These are phyloP conservation scores for Pseudocercospora musae DNA, from an alignment of 2,329 filamentous ascomycete genomes.

Conservation along the genomic window DNA sequence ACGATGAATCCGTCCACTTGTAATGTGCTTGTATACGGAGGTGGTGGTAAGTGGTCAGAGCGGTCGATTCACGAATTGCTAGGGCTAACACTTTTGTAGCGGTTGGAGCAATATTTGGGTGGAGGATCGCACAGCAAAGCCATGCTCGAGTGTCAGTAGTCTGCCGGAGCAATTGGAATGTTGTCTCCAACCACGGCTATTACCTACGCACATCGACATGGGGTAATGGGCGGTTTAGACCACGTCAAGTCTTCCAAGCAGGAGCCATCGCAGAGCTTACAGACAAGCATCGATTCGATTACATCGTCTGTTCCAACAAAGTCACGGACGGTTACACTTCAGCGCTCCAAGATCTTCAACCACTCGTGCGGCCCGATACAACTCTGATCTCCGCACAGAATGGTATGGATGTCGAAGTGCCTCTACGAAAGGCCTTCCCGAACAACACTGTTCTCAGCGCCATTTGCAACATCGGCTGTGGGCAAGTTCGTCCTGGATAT, in stretches of 20 bases:
- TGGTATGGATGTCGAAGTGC: conserved; percentile 25
- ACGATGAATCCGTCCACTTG: conserved; percentile 4
- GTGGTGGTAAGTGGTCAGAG: conserved; percentile 15
- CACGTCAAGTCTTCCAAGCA: conserved; percentile 19
- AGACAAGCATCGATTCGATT: conserved; percentile 20
- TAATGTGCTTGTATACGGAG: conserved; percentile 19
- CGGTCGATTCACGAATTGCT: neutral
- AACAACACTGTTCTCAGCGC: conserved; percentile 24
- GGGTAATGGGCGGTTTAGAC: conserved; percentile 24
- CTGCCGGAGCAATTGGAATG: conserved; percentile 26
- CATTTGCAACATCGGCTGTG: conserved; percentile 26
- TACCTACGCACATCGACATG: conserved; percentile 22
- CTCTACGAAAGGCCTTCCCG: conserved; percentile 20
- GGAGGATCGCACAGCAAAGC: conserved; percentile 26
- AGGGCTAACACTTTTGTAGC: conserved; percentile 10
- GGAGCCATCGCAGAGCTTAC: conserved; percentile 3
- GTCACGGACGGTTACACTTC: conserved; percentile 17
- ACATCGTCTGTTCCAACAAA: conserved; percentile 27
- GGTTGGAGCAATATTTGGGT: conserved; percentile 26
- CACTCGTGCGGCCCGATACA: conserved; percentile 16
- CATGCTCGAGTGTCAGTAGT: conserved; percentile 23
- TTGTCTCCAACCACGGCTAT: conserved; percentile 18
- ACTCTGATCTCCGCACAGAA: conserved; percentile 26
- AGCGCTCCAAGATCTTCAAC: conserved; percentile 15
- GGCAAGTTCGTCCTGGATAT: conserved; percentile 19